These are phyloP conservation scores for Aspergillus sp. DNA, from an alignment of 2,329 filamentous ascomycete genomes.

Conservation along the genomic window DNA sequence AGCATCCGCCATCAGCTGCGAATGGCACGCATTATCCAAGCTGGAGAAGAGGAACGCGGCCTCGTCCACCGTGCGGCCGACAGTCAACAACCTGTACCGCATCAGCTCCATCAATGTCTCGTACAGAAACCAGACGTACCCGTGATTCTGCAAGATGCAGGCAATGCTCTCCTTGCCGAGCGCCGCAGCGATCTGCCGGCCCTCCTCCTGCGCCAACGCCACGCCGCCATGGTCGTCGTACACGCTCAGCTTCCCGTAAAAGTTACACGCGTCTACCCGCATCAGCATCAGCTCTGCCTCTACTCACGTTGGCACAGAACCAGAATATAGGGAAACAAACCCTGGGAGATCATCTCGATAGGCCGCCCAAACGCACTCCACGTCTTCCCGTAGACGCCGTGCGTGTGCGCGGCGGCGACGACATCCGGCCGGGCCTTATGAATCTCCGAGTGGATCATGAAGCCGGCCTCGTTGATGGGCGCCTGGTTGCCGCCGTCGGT, in stretches of 20 bases:
- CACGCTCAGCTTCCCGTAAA: slow-evolving; percentile 37
- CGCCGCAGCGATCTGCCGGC: slow-evolving; percentile 36
- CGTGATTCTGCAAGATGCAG: slow-evolving; percentile 43
- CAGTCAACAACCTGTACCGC: slow-evolving; percentile 35
- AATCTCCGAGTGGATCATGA: slow-evolving; percentile 61
- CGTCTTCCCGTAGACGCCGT: slow-evolving; percentile 59
- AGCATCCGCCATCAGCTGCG: slow-evolving; percentile 42
- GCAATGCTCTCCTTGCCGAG: slow-evolving; percentile 42
- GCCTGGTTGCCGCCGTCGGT: slow-evolving; percentile 40
- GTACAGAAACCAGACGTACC: slow-evolving; percentile 21
- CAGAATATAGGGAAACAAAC: slow-evolving; percentile 36
- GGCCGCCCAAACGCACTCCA: slow-evolving; percentile 62
- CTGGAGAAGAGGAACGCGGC: slow-evolving; percentile 39
- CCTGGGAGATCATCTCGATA: slow-evolving; percentile 60
- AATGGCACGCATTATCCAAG: slow-evolving; percentile 43
- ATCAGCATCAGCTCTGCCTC: slow-evolving; percentile 1
- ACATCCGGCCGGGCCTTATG: slow-evolving; percentile 60
- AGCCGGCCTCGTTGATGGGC: slow-evolving; percentile 48
- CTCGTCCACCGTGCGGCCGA: slow-evolving; percentile 42
- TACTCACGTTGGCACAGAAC: not conserved
- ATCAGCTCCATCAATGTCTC: slow-evolving; percentile 6
- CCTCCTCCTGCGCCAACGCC: slow-evolving; percentile 41
- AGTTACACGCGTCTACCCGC: slow-evolving; percentile 38
- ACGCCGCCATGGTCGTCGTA: slow-evolving; percentile 43
- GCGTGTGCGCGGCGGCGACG: slow-evolving; percentile 58